Base-by-base conservation (phyloP, 2,329 filamentous ascomycete genomes). In the Metarhizium humberi region DNA sequence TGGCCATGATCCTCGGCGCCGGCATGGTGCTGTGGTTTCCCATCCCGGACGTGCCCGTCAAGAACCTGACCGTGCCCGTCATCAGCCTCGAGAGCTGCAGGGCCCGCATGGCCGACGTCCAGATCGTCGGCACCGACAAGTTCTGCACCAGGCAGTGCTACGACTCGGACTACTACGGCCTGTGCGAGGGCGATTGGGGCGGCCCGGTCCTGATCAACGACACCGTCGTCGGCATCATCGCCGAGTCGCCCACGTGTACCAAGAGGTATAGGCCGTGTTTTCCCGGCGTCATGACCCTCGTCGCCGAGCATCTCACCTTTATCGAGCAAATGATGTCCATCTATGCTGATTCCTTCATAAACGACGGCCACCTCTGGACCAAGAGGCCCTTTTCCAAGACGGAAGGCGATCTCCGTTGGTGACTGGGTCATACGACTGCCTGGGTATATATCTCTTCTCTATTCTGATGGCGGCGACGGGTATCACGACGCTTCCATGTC, bases 191-290 rank as follows among this genome's bases (percentile, higher is more conserved):
- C n/a, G 43, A 25, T 46, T 25, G n/a, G n/a, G 54, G 54, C 46
- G 40, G 45, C 13, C 54, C 54, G 16, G 30, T 53, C 13, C 8
- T 56, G n/a, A 20, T 38, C 11, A 40, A 56, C 14, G 38, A 16
- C 25, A 36, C 46, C 10, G 36, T 56, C n/a, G 51, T 55, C 4
- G 54, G 54, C 8, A 13, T 55, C 43, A 13, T 45, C 4, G 52
- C 50, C 6, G 32, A 49, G 14, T 14, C 20, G 34, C 38, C 32
- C 11, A 38, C 3, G n/a, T 46, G 43, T 6, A 6, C 4, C 14
- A 34, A 34, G 32, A 5, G 20, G 32, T 18, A 6, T 14, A 13
- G 13, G 29, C 42, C 38, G 32, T 34, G 32, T 36, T 32, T 5
- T 29, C 43, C 46, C 3, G 29, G 25, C 50, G 34, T 50, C n/a